A percentile compares a stretch with the other conserved stretches of the same genome.
Conservation (phyloP, 1,139 yeast species). For the Hyphopichia burtonii region DNA sequence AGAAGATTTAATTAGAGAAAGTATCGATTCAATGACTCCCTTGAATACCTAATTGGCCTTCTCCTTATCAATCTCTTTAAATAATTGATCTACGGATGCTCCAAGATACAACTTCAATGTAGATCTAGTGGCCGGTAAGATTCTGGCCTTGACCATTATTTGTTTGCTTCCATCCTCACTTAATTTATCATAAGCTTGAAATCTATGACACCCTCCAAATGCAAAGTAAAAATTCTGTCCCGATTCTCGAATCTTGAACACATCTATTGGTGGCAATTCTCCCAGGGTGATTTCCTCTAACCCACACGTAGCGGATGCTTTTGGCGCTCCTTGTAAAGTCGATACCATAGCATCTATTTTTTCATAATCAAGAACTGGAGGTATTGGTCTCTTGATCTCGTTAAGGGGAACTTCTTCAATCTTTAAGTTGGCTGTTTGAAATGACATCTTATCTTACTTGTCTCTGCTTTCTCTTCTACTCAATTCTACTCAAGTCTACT, state of each 20-base stretch:
- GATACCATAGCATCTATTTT: slow-evolving; percentile 81
- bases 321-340: slow-evolving; percentile 63
- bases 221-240: slow-evolving; percentile 71
- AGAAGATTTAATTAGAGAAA: slow-evolving; percentile 14
- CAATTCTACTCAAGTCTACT: too few relatives aligned
- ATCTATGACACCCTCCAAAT: slow-evolving; percentile 82
- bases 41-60: slow-evolving; percentile 7
- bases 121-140: slow-evolving; percentile 65
- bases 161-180: slow-evolving; percentile 27
- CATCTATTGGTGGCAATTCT: slow-evolving; percentile 76
- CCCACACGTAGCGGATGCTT: slow-evolving; percentile 62
- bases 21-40: slow-evolving; percentile 29
- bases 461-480: too few relatives aligned
- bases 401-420: slow-evolving; percentile 60
- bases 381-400: slow-evolving; percentile 73
- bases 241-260: slow-evolving; percentile 59
- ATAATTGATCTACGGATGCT: slow-evolving; percentile 58
- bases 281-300: slow-evolving; percentile 58
- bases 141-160: slow-evolving; percentile 57
- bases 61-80: slow-evolving; percentile 20
- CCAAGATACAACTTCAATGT: slow-evolving; percentile 66
- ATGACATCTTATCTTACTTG: slow-evolving; percentile 24
- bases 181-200: slow-evolving; percentile 68
- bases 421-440: slow-evolving; percentile 38
- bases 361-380: slow-evolving; percentile 71